Conservation (phyloP, 2,329 filamentous ascomycete genomes). For the Cytospora leucostoma region DNA sequence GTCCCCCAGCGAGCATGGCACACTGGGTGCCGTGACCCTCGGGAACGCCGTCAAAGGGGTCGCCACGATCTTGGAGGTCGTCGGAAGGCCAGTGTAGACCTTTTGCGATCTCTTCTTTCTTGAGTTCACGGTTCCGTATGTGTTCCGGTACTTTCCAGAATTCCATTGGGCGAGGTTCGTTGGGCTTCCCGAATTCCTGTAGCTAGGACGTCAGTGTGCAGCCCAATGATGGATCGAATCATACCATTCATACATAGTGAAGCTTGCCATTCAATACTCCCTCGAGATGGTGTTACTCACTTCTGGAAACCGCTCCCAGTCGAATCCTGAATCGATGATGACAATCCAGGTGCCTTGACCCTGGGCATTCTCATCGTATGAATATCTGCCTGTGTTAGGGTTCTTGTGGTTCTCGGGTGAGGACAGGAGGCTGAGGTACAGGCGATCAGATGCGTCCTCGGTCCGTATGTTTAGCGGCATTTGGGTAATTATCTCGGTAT, state of each 20-base stretch:
- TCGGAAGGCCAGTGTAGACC: conserved; percentile 11
- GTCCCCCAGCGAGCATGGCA: conserved; percentile 8
- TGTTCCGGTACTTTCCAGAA: conserved; percentile 13
- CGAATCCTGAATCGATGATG: conserved; percentile 19
- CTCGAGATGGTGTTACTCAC: not conserved
- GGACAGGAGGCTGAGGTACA: conserved; percentile 18
- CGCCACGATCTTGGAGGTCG: conserved; percentile 6
- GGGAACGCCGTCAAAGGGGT: conserved; percentile 11
- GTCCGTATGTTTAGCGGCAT: not conserved
- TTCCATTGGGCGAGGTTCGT: not conserved
- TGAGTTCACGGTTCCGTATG: not conserved
- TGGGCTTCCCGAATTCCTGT: conserved; percentile 12
- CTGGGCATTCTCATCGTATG: not conserved
- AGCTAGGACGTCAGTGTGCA: not conserved
- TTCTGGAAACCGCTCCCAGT: conserved; percentile 15
- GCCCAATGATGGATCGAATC: not conserved
- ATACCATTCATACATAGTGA: not conserved
- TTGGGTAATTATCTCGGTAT: not conserved
- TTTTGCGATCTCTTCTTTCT: not conserved
- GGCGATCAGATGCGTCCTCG: conserved; percentile 10
- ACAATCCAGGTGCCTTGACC: conserved; percentile 14
- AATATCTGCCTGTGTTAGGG: conserved; percentile 12
- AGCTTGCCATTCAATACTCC: not conserved
- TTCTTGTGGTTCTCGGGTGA: conserved; percentile 6
- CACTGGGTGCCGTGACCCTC: conserved; percentile 21